These are phyloP conservation scores for Thalassiosira hispida DNA, from an alignment of 352 stramenopile species.

Conservation along the genomic window DNA sequence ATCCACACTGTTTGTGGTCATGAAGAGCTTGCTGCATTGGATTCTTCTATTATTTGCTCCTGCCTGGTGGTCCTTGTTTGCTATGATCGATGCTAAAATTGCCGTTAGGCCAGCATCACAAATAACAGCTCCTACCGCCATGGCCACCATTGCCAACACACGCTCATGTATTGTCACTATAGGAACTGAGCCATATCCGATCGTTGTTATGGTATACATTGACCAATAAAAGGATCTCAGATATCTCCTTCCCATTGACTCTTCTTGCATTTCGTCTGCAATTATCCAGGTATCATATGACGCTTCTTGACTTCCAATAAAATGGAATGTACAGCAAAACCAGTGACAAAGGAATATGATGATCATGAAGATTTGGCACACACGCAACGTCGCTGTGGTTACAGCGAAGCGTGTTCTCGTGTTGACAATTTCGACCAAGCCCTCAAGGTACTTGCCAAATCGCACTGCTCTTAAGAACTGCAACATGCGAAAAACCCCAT, in stretches of 20 bases:
- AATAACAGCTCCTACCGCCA: conserved; percentile 72
- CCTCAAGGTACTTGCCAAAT: conserved; percentile 59
- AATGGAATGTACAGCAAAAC: conserved; percentile 59
- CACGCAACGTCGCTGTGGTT: conserved; percentile 52
- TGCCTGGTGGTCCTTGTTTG: conserved; percentile 69
- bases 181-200: conserved; percentile 73
- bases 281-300: conserved; percentile 40
- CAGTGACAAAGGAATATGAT: conserved; percentile 70
- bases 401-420: conserved; percentile 45
- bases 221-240: conserved; percentile 76
- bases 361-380: conserved; percentile 62
- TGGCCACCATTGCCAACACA: conserved; percentile 66
- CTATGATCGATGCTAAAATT: conserved; percentile 66
- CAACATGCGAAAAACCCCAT: conserved; percentile 54
- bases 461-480: conserved; percentile 54
- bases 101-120: conserved; percentile 77
- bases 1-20: conserved; percentile 49
- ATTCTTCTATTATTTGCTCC: conserved; percentile 69
- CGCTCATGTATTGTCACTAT: conserved; percentile 65
- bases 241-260: conserved; percentile 45
- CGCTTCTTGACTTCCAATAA: conserved; percentile 39
- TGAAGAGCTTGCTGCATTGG: conserved; percentile 67
- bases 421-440: conserved; percentile 47
- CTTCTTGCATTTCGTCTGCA: conserved; percentile 47
- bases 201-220: conserved; percentile 71